Evolutionary conservation across 1,284 basidiomycete genomes (phyloP), one percentile per base, ranked within the genome.

Genomic region (Pterula multifida): DNA sequence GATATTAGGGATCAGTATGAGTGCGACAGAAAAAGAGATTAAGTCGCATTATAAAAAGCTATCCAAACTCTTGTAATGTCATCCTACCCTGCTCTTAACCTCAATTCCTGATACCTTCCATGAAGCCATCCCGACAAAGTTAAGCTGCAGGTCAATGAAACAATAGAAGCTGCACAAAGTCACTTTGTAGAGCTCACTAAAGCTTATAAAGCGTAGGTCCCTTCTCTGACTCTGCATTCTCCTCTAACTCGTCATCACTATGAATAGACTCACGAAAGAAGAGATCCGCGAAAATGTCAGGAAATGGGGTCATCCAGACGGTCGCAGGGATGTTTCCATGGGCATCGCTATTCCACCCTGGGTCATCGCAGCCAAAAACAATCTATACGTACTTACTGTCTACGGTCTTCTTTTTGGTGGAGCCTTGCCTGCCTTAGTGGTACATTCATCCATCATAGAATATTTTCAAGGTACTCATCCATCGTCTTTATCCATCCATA

Each of bases 61-160:
- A n/a, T 94, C 92, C 1, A 75, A 85, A 59, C 70, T 85, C 66
- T 94, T 85, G 91, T 93, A 60, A 56, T 85, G 75, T 17, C 51
- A 23, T 24, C 26, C 9, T 53, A 24, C 24, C 9, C 2, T 22
- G 6, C n/a, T 1, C 22, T 3, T 50, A 3, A 2, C 32, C 36
- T 23, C 22, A 25, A 11, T 0, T 26, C 6, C 3, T 52, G n/a
- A 48, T 42, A 24, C 52, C 52, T 19, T 50, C 52, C 54, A 49
- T 53, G 36, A 50, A 95, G 92, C 65, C 96, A 98, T 65, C 96
- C 96, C 0, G 96, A 99, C 75, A 98, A 98, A 72, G 85, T 96
- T 54, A 87, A 82, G 60, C 76, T 90, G 4, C 76, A 78, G 0
- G 77, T 72, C 1, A 93, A 97, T 60, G 75, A 94, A 60, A 98